Evolutionary conservation across 495 filamentous ascomycete species (phyloP).

Genomic region (Clohesyomyces aquaticus): DNA sequence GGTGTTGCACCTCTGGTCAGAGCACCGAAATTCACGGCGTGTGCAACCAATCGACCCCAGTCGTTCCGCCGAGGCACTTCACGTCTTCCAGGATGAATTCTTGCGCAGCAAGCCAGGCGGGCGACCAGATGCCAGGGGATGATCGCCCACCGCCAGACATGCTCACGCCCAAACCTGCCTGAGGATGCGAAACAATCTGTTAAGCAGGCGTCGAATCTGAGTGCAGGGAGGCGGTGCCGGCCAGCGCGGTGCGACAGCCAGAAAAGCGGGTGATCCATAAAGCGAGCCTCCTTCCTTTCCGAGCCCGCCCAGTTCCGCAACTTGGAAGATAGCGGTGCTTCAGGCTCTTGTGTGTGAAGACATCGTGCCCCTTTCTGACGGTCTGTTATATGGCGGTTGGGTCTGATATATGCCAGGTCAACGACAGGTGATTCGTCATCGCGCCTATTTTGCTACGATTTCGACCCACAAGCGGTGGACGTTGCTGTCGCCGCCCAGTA

Average conservation of each 20-base stretch:
- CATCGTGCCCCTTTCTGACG: slow-evolving; percentile 6
- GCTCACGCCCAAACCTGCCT: background rate
- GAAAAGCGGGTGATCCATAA: slow-evolving; percentile 8
- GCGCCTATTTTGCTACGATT: slow-evolving; percentile 1
- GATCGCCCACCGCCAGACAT: slow-evolving; percentile 5
- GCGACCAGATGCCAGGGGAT: slow-evolving; percentile 13
- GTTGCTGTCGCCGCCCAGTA: background rate
- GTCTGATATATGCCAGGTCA: slow-evolving; percentile 25
- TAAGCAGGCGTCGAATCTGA: slow-evolving; percentile 17
- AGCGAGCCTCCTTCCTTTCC: slow-evolving; percentile 19
- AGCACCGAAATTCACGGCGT: background rate
- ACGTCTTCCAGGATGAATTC: slow-evolving; percentile 1
- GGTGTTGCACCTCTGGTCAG: slow-evolving; percentile 30
- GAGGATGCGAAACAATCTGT: slow-evolving; percentile 22
- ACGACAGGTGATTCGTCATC: slow-evolving; percentile 29
- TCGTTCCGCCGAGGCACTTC: slow-evolving; percentile 29
- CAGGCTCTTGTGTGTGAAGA: background rate
- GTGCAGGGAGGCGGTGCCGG: slow-evolving; percentile 12
- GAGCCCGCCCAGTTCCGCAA: background rate
- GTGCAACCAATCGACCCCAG: slow-evolving; percentile 18
- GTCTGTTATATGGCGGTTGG: background rate
- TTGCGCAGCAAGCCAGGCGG: slow-evolving; percentile 5
- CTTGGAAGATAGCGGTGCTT: slow-evolving; percentile 1
- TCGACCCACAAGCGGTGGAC: slow-evolving; percentile 4
- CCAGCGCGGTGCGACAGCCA: background rate